Base-by-base conservation (phyloP, 73 alveolate species). In the Urostyla sp. region DNA sequence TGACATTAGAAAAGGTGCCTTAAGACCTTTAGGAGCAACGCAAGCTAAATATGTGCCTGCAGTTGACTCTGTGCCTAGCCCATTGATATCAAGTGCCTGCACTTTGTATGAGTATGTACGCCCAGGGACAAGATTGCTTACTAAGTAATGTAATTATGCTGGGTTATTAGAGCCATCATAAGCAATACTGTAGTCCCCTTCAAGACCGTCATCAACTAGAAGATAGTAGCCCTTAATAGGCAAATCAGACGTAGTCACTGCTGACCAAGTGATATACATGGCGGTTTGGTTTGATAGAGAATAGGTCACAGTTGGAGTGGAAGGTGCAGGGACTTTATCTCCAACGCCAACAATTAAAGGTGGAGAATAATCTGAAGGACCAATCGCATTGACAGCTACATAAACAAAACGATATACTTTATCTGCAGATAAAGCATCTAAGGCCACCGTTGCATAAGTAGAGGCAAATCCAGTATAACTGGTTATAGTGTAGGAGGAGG, bases 141-240 rank as follows among this genome's bases (percentile, higher is more conserved):
- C 74, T 0, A 52, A 34, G 75, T 38, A 72, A 6, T 34, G 4
- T 0, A 31, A 1, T 0, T 46, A 28, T 59, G 60, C 67, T 26
- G 93, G 93, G 40, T 85, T 76, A 10, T n/a, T 24, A 15, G 72
- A 31, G 30, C 93, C 89, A 49, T 85, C 82, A 40, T 85, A 85
- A 0, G 74, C 78, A 0, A 50, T 50, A n/a, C 40, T 5, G 55
- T 18, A 85, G 30, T 48, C 77, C n/a, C 89, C 89, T 76, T 61
- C 82, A 13, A 76, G 38, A 11, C 89, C 89, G 35, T 85, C 93
- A 56, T 85, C 93, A 85, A 85, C 66, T 20, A 36, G 59, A 0
- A 85, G 80, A 37, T 38, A 37, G 53, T 75, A 85, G 30, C 93
- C 93, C 26, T 0, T 0, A 28, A 85, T 48, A 2, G 87, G 87